A percentile compares a stretch with the other conserved stretches of the same genome.
Evolutionary conservation across 495 filamentous ascomycete species (phyloP).

Genomic region (Entonaema liquescens): DNA sequence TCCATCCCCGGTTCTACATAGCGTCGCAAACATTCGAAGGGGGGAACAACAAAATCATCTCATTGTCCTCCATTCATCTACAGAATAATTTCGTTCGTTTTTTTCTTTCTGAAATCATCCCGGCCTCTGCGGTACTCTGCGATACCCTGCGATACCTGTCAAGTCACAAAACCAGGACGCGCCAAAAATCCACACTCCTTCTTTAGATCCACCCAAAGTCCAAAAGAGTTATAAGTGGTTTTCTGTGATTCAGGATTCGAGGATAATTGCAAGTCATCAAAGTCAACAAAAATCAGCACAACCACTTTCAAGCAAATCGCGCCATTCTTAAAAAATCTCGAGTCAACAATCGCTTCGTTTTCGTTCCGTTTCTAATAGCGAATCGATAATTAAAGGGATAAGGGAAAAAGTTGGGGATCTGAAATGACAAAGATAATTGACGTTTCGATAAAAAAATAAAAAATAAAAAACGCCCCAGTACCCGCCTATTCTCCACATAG

Average conservation of each 20-base stretch:
- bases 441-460: conserved; percentile 32
- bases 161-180: conserved; percentile 8
- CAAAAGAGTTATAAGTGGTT: conserved; percentile 2
- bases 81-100: conserved; percentile 34
- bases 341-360: neutral
- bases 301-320: too few species aligned
- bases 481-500: conserved; percentile 36
- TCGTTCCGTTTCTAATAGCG: conserved; percentile 14
- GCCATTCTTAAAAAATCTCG: conserved; percentile 1
- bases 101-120: conserved; percentile 6
- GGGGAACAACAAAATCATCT: conserved; percentile 38
- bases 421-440: conserved; percentile 44
- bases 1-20: conserved; percentile 25
- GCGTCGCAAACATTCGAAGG: conserved; percentile 34
- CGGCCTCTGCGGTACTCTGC: conserved; percentile 4
- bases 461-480: conserved; percentile 18
- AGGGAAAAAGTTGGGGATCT: conserved; percentile 28
- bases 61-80: conserved; percentile 28
- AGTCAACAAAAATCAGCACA: conserved; percentile 8
- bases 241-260: conserved; percentile 25
- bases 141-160: neutral
- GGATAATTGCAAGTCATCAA: conserved; percentile 21
- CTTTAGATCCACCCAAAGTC: conserved; percentile 20
- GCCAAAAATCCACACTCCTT: conserved; percentile 19
- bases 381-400: conserved; percentile 14